phyloP scores from a whole-genome alignment of 805 yeast species.

The Saccharomycopsis sp. region DNA sequence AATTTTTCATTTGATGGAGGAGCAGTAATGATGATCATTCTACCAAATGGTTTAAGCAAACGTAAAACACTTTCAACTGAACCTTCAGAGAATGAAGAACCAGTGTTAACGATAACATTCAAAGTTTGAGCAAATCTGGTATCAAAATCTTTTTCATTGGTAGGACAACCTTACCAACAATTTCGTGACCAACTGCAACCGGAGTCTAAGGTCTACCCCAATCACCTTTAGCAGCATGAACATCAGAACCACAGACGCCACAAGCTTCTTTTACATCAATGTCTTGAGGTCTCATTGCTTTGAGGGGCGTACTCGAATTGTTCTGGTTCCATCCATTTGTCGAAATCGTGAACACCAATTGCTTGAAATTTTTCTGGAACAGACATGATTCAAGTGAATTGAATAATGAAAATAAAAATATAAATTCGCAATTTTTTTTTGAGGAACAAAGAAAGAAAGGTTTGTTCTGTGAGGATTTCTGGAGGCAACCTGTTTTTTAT shows the following conservation, averaged over 20 bases:
- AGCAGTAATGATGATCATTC: slow-evolving; percentile 24
- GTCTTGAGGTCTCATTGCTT: slow-evolving; percentile 27
- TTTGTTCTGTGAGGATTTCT: too few species aligned
- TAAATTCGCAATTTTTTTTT: too few species aligned
- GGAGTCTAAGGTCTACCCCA: slow-evolving; percentile 23
- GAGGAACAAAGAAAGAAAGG: too few species aligned
- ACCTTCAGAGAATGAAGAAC: slow-evolving; percentile 31
- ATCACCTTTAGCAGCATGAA: slow-evolving; percentile 17
- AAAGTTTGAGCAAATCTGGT: slow-evolving; percentile 27
- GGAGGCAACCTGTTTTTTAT: too few species aligned
- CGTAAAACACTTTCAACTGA: slow-evolving; percentile 18
- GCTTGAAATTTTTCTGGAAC: slow-evolving; percentile 10
- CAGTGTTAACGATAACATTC: slow-evolving; percentile 40
- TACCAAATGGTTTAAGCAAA: slow-evolving; percentile 27
- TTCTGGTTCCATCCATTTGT: slow-evolving; percentile 22
- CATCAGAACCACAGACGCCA: slow-evolving; percentile 63
- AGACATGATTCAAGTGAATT: neutral
- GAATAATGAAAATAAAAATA: too few species aligned
- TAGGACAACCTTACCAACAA: slow-evolving; percentile 33
- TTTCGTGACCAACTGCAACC: slow-evolving; percentile 29
- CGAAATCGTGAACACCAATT: slow-evolving; percentile 23
- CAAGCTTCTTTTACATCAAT: slow-evolving; percentile 55
- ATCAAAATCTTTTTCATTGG: slow-evolving; percentile 34
- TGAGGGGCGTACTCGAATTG: slow-evolving; percentile 17
- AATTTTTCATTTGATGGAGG: slow-evolving; percentile 14